Conservation (phyloP, 2,329 filamentous ascomycete species). For the Rutstroemia sp. region DNA sequence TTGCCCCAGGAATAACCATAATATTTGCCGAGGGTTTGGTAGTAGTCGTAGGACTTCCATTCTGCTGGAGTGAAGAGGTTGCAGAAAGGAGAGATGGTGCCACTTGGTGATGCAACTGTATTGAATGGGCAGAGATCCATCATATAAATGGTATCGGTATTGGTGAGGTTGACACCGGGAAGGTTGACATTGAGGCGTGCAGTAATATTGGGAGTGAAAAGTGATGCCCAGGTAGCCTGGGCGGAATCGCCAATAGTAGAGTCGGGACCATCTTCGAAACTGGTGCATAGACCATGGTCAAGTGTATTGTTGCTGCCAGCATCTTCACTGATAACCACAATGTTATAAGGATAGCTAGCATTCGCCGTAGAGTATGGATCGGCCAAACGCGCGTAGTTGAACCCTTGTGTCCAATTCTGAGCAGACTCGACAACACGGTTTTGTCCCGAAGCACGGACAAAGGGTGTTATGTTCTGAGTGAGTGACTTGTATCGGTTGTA, state of each 20-base stretch:
- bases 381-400: conserved; percentile 43
- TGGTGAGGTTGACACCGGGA: conserved; percentile 56
- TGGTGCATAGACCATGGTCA: conserved; percentile 62
- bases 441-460: conserved; percentile 64
- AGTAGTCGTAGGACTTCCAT: conserved; percentile 77
- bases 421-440: conserved; percentile 69
- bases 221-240: conserved; percentile 49
- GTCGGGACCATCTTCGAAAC: conserved; percentile 56
- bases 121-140: conserved; percentile 90
- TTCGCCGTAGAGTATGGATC: conserved; percentile 32
- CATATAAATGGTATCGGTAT: conserved; percentile 56
- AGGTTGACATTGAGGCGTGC: conserved; percentile 62
- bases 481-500: conserved; percentile 65
- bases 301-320: conserved; percentile 71
- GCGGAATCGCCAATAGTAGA: conserved; percentile 41
- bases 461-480: conserved; percentile 51
- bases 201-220: conserved; percentile 63
- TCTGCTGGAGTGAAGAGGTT: conserved; percentile 63
- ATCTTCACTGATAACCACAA: conserved; percentile 65
- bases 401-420: conserved; percentile 67
- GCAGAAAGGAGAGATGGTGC: conserved; percentile 64
- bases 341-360: conserved; percentile 42
- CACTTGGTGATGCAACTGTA: conserved; percentile 57
- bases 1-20: conserved; percentile 76
- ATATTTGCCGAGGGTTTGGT: conserved; percentile 72